A percentile compares a stretch with the other conserved stretches of the same genome.
Evolutionary conservation across 306 rosid species (phyloP).

Genomic region (Begonia peltatifolia): DNA sequence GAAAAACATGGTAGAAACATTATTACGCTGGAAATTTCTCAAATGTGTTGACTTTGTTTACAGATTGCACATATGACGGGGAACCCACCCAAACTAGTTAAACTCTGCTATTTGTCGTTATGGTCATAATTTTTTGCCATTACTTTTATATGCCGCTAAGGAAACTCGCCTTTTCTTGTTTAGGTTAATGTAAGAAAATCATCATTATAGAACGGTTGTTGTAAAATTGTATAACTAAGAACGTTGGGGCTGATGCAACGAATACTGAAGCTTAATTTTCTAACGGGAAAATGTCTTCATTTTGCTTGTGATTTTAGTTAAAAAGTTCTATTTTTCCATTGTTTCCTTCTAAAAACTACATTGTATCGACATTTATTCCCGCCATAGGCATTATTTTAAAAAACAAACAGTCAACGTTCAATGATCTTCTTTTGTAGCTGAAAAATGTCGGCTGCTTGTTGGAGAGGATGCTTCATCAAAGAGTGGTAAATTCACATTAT

Average conservation of each 20-base stretch:
- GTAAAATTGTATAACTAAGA: no score
- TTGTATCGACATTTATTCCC: neutral
- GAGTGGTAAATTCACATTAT: conserved; percentile 59
- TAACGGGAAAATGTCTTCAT: neutral
- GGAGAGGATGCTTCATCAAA: conserved; percentile 68
- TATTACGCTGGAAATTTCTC: no score
- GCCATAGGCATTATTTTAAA: neutral
- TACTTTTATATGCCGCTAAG: no score
- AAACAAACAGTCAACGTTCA: neutral
- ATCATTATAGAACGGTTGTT: no score
- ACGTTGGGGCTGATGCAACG: neutral
- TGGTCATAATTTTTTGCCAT: no score
- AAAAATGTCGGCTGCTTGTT: conserved; percentile 74
- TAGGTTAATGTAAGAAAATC: no score
- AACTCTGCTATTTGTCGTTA: no score
- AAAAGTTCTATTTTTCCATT: neutral
- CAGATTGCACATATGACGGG: no score
- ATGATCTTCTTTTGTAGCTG: conserved; percentile 28
- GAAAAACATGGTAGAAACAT: no score
- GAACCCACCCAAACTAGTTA: no score
- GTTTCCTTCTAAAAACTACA: neutral
- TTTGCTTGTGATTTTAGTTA: neutral
- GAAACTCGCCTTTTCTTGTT: no score
- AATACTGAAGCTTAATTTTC: neutral
- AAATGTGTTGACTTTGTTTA: no score